These are phyloP conservation scores for Daldinia concentrica DNA, from an alignment of 495 filamentous ascomycete species.

Conservation along the genomic window DNA sequence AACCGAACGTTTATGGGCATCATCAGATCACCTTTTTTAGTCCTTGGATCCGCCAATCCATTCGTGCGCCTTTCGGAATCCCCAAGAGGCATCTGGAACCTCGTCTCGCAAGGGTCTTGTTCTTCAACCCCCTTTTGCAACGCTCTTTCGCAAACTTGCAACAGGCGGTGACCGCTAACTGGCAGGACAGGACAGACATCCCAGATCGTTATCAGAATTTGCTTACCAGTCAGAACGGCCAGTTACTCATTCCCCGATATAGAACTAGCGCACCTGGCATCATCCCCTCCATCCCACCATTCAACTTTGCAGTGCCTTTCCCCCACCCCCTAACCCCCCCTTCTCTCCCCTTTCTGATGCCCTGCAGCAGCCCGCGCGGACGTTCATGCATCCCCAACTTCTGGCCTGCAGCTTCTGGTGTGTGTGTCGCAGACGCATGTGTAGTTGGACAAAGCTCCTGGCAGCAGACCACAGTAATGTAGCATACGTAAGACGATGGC, in stretches of 20 bases:
- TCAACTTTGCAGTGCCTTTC: constrained; percentile 10
- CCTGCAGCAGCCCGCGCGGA: constrained; percentile 31
- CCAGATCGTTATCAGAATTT: constrained; percentile 38
- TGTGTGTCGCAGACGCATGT: constrained; percentile 19
- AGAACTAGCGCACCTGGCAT: constrained; percentile 33
- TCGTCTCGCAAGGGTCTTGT: constrained; percentile 22
- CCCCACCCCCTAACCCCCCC: constrained; percentile 19
- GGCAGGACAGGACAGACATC: constrained; percentile 13
- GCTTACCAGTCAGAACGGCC: constrained; percentile 27
- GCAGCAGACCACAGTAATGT: constrained; percentile 31
- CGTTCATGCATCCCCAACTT: constrained; percentile 43
- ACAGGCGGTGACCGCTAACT: constrained; percentile 38
- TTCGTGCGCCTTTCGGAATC: constrained; percentile 28
- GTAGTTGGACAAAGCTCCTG: constrained; percentile 26
- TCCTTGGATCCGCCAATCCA: constrained; percentile 18
- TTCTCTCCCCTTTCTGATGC: constrained; percentile 36
- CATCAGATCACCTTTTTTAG: constrained; percentile 34
- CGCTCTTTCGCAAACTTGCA: constrained; percentile 5
- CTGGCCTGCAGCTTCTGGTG: constrained; percentile 32
- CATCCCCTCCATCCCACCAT: constrained; percentile 31
- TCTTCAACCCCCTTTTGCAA: constrained; percentile 1
- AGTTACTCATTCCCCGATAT: constrained; percentile 38
- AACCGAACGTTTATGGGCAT: constrained; percentile 28
- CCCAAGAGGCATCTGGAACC: constrained; percentile 40
- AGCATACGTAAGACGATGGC: constrained; percentile 31